phyloP scores from a whole-genome alignment of 75 land plant species.

The Gnetum montanum region DNA sequence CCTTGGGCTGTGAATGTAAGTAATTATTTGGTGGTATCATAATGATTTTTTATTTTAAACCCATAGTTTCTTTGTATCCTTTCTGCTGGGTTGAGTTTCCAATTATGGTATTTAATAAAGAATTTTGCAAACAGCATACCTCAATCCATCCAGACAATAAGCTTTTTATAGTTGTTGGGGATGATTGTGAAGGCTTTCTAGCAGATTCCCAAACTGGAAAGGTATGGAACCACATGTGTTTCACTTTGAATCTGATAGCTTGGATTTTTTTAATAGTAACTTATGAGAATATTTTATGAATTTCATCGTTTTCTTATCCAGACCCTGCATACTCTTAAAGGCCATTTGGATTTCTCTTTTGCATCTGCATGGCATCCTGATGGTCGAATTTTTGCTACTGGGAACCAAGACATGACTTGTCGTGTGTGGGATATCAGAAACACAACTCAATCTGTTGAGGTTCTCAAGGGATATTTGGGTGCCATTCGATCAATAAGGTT shows the following conservation, averaged over 20 bases:
- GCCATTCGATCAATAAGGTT: constrained; percentile 85
- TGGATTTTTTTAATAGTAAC: not conserved
- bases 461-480: constrained; percentile 78
- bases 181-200: constrained; percentile 59
- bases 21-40: not conserved
- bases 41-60: not conserved
- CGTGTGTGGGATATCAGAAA: constrained; percentile 82
- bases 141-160: constrained; percentile 77
- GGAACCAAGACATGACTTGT: constrained; percentile 95
- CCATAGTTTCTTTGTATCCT: not conserved
- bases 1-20: constrained; percentile 95
- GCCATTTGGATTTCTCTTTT: constrained; percentile 89
- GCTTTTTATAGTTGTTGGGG: constrained; percentile 71
- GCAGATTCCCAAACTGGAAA: constrained; percentile 58
- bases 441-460: constrained; percentile 52
- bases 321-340: constrained; percentile 40
- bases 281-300: not conserved
- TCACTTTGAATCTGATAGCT: not conserved
- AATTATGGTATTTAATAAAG: not conserved
- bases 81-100: not conserved
- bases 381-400: constrained; percentile 83
- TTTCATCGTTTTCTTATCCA: constrained; percentile 12
- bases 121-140: constrained; percentile 57
- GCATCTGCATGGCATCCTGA: constrained; percentile 99
- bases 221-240: not conserved